Evolutionary conservation across 2,329 filamentous ascomycete species (phyloP), one percentile per base, ranked within the genome.

Genomic region (Neofusicoccum cordaticola): DNA sequence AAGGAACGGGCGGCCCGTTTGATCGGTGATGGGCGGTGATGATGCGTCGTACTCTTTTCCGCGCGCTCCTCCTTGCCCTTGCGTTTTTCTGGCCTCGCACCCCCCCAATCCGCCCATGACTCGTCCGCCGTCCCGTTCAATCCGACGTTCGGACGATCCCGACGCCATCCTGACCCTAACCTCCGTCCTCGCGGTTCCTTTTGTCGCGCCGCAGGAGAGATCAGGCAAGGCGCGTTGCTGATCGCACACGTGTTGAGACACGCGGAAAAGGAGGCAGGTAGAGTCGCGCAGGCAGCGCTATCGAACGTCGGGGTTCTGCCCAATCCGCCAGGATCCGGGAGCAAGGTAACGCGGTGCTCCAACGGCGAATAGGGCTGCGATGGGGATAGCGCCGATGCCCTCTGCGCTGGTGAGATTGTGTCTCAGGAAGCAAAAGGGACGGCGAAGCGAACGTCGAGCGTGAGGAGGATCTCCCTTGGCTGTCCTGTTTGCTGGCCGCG

Each of bases 391-490:
- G 11, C 8, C 37, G 11, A 13, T 27, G 9, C 8, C 17, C 19
- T 48, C 19, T 48, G 44, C 17, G 17, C 17, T 12, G 17, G 11
- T 48, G 45, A 19, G 17, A 48, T 27, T 31, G 19, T 48, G 45
- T 27, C 27, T 51, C 48, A 51, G 48, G 4, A 35, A 45, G 41
- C 13, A 57, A 44, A 34, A 12, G 39, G 31, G 56, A 15, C n/a
- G 11, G 12, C 7, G 11, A 35, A 8, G 42, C 27, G 44, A 60
- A 22, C 9, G 19, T n/a, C 19, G 34, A 45, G 42, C 13, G 52
- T 22, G 56, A 47, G 31, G 56, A 47, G 31, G 56, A 60, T 60
- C 42, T 48, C 31, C 56, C 56, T 60, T 60, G 56, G 53, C 53
- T 19, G 7, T 12, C 34, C 53, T 44, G 13, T 17, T 35, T 57